Base-by-base conservation (phyloP, 1,139 yeast species). In the Hansenula sp. region DNA sequence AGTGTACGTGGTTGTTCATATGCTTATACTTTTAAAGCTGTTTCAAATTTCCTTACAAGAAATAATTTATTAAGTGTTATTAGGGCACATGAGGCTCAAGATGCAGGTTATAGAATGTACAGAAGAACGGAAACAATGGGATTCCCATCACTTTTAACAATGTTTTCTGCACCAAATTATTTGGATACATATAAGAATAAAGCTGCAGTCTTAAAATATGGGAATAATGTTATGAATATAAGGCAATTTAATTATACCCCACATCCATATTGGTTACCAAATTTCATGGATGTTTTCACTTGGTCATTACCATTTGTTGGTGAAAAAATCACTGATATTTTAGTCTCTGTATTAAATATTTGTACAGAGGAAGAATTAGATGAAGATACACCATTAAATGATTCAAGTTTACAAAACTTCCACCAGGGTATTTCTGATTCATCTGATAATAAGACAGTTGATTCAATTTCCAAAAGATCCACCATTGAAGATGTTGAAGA, bases 251-350 rank as follows among this genome's bases (percentile, higher is more conserved):
- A 90, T 63, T 71, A 85, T 58, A 83, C 93, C 33, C 96, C 96
- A 9, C 98, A 93, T 66, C 99, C 99, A 1, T 93, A 93, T 66
- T 91, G 96, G 93, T 72, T 93, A 54, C 99, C 99, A 4, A 91
- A 91, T 64, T 89, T 91, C 58, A 90, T 91, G 96, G 97, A 93
- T 63, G 96, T 91, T 7, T 93, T 93, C 65, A 86, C 96, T 6
- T 93, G 99, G 99, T 88, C 96, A 4, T 71, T 93, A 48, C 99
- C 99, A 8, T 93, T 93, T 71, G 98, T 93, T 33, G 98, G 98
- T n/a, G 97, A 93, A 67, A 80, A 90, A 55, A 84, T 91, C 47
- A 88, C 96, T 16, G 98, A 93, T 61, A 91, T 93, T 87, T 75
- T 93, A 61, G 89, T 90, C 30, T 81, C 95, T 2, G 87, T 93